phyloP scores from a whole-genome alignment of 2,329 filamentous ascomycete genomes.

The Penicillium crustosum region DNA sequence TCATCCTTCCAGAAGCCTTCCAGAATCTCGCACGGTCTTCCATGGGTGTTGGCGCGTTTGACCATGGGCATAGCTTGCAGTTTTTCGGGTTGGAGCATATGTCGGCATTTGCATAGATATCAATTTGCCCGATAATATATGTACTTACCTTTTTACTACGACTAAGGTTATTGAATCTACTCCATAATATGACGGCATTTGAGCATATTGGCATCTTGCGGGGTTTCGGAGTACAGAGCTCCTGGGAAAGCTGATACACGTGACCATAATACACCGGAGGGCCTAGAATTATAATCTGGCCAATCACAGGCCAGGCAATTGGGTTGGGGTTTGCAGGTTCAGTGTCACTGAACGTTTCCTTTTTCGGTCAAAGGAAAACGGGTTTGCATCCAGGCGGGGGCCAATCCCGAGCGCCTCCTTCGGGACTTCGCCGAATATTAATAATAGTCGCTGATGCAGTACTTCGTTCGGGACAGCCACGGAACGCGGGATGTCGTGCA shows the following conservation, averaged over 20 bases:
- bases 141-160: not conserved
- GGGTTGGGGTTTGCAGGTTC: not conserved
- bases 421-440: conserved; percentile 6
- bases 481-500: not conserved
- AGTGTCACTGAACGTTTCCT: not conserved
- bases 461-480: not conserved
- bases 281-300: conserved; percentile 4
- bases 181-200: not conserved
- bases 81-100: not conserved
- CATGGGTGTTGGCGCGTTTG: conserved; percentile 6
- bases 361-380: not conserved
- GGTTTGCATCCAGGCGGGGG: not conserved
- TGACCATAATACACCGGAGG: conserved; percentile 2
- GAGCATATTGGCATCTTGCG: conserved; percentile 3
- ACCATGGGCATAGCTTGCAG: conserved; percentile 19
- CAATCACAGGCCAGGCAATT: not conserved
- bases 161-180: not conserved
- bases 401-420: conserved; percentile 6
- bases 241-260: conserved; percentile 1
- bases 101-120: conserved; percentile 5
- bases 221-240: conserved; percentile 14
- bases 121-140: not conserved
- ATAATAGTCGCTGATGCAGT: not conserved
- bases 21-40: conserved; percentile 16
- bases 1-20: conserved; percentile 26